Conservation (phyloP, 1,139 yeast genomes). For the Debaryomycetaceae sp. region DNA sequence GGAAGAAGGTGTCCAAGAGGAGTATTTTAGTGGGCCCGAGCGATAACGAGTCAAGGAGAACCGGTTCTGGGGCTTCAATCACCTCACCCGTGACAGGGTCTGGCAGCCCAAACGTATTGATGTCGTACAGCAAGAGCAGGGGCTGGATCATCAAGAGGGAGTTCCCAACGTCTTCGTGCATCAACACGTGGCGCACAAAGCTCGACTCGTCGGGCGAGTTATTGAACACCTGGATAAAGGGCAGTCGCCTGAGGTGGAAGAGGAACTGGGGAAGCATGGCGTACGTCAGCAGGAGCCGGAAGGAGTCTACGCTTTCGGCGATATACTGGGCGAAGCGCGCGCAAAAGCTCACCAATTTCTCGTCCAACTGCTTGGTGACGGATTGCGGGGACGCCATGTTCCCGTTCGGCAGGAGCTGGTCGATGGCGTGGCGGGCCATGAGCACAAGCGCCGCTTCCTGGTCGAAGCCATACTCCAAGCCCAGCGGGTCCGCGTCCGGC, state of each 20-base stretch:
- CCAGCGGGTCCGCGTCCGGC: slow-evolving; percentile 32
- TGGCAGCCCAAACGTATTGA: slow-evolving; percentile 35
- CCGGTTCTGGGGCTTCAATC: slow-evolving; percentile 40
- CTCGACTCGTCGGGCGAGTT: slow-evolving; percentile 76
- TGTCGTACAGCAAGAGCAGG: slow-evolving; percentile 52
- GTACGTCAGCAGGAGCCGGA: slow-evolving; percentile 67
- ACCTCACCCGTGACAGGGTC: slow-evolving; percentile 32
- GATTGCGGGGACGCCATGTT: slow-evolving; percentile 6
- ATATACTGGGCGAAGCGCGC: slow-evolving; percentile 80
- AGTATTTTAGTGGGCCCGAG: slow-evolving; percentile 50
- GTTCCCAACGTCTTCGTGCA: slow-evolving; percentile 58
- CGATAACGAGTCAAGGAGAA: slow-evolving; percentile 58
- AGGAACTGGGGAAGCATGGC: slow-evolving; percentile 69
- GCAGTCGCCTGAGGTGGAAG: slow-evolving; percentile 63
- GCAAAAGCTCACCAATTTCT: slow-evolving; percentile 74
- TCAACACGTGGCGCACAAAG: slow-evolving; percentile 53
- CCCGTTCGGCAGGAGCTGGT: slow-evolving; percentile 26
- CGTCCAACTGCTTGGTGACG: slow-evolving; percentile 63
- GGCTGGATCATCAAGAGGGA: slow-evolving; percentile 71
- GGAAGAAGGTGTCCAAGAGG: slow-evolving; percentile 66
- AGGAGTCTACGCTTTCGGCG: slow-evolving; percentile 65
- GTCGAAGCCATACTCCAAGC: slow-evolving; percentile 40
- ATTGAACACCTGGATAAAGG: slow-evolving; percentile 59
- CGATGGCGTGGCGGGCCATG: slow-evolving; percentile 43
- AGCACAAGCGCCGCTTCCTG: slow-evolving; percentile 64